phyloP scores from a whole-genome alignment of 2,329 filamentous ascomycete genomes.

The Alternaria longipes region DNA sequence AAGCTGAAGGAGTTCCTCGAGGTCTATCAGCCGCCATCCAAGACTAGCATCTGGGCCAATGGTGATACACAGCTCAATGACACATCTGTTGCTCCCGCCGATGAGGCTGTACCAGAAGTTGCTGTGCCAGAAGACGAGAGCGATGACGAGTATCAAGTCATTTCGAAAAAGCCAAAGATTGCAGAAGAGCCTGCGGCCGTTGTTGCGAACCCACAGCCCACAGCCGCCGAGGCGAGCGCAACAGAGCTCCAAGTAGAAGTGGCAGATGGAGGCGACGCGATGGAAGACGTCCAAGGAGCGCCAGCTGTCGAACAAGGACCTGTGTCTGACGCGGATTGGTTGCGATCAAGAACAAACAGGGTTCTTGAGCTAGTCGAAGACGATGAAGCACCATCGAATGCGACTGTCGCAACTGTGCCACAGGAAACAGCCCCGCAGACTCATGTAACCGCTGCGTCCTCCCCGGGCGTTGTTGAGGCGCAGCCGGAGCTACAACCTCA shows the following conservation, averaged over 20 bases:
- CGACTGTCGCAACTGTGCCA: not conserved
- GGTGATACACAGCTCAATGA: constrained; percentile 53
- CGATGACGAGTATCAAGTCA: constrained; percentile 78
- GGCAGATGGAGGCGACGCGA: constrained; percentile 27
- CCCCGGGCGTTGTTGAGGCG: constrained; percentile 19
- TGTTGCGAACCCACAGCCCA: constrained; percentile 14
- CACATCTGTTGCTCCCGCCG: constrained; percentile 21
- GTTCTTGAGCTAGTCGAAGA: constrained; percentile 85
- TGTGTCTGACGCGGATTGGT: constrained; percentile 86
- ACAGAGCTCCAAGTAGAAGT: not conserved
- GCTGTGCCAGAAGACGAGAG: constrained; percentile 62
- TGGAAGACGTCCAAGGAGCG: constrained; percentile 26
- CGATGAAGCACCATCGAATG: constrained; percentile 60
- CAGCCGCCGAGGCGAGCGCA: not conserved
- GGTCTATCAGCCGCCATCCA: constrained; percentile 76
- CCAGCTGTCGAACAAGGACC: constrained; percentile 49
- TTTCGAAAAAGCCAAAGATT: constrained; percentile 59
- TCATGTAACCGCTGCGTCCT: constrained; percentile 22
- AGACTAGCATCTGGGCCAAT: constrained; percentile 70
- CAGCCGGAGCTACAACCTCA: constrained; percentile 14
- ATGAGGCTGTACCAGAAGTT: constrained; percentile 31
- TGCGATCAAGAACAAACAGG: constrained; percentile 86
- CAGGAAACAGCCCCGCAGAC: constrained; percentile 7
- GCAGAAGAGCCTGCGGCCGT: constrained; percentile 9
- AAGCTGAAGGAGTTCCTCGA: constrained; percentile 88